Evolutionary conservation across 2,329 filamentous ascomycete genomes (phyloP).

Genomic region (Furcasterigmium sp.): DNA sequence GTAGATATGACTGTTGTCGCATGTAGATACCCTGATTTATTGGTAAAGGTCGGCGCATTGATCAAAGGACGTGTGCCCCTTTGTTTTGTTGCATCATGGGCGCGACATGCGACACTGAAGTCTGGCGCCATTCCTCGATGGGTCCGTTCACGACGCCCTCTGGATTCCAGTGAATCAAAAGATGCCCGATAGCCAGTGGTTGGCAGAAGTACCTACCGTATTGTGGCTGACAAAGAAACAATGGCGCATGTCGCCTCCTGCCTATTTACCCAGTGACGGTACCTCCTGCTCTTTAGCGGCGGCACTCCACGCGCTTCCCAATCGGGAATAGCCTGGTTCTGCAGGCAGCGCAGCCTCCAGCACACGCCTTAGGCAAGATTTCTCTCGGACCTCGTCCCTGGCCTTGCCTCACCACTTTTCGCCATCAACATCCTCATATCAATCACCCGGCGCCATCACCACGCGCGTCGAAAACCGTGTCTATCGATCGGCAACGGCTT

Average conservation of each 20-base stretch:
- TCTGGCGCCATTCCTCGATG: no score
- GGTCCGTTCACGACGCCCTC: no score
- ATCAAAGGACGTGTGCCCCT: neutral
- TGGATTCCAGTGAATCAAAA: no score
- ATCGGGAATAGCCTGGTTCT: conserved; percentile 26
- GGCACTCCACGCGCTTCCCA: conserved; percentile 10
- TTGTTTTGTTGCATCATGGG: conserved; percentile 1
- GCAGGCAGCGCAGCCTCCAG: conserved; percentile 21
- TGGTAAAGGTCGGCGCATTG: no score
- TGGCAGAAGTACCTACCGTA: neutral
- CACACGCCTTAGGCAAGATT: conserved; percentile 28
- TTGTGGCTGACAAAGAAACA: neutral
- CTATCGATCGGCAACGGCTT: conserved; percentile 21
- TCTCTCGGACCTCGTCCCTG: conserved; percentile 34
- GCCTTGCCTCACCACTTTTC: conserved; percentile 34
- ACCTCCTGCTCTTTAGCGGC: no score
- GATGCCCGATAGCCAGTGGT: neutral
- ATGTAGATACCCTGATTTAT: no score
- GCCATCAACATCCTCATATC: conserved; percentile 13
- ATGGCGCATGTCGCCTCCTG: no score
- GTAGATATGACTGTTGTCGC: neutral
- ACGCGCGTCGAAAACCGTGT: conserved; percentile 49
- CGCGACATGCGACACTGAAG: neutral
- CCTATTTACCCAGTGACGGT: no score
- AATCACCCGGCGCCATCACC: conserved; percentile 34